Conservation (phyloP, 176 grass and related monocot genomes). For the Typha latifolia region DNA sequence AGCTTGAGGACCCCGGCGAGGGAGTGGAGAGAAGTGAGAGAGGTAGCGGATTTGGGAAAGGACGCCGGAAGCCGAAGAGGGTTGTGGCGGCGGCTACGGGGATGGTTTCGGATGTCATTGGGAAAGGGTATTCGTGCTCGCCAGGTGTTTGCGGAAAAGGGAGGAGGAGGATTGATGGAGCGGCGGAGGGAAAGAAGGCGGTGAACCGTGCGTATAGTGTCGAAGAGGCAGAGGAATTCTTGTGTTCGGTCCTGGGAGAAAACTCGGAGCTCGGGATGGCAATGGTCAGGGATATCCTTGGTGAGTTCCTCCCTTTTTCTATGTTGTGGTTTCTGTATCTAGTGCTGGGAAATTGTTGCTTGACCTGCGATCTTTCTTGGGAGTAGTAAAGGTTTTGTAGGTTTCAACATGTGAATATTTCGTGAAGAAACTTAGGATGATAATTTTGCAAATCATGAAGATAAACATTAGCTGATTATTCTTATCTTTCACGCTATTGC, state of each 20-base stretch:
- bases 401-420: too few relatives aligned
- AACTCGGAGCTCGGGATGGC: slow-evolving; percentile 47
- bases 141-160: not conserved
- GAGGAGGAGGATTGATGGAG: slow-evolving; percentile 6
- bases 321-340: not conserved
- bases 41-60: slow-evolving; percentile 16
- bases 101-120: slow-evolving; percentile 65
- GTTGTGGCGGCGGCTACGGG: slow-evolving; percentile 36
- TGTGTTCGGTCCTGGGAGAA: slow-evolving; percentile 67
- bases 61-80: slow-evolving; percentile 32
- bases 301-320: slow-evolving; percentile 20
- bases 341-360: too few relatives aligned
- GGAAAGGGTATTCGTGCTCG: slow-evolving; percentile 48
- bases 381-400: too few relatives aligned
- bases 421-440: too few relatives aligned
- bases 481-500: too few relatives aligned
- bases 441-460: too few relatives aligned
- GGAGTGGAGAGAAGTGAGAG: not conserved
- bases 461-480: too few relatives aligned
- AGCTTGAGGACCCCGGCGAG: slow-evolving; percentile 21
- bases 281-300: slow-evolving; percentile 66
- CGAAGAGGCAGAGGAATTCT: slow-evolving; percentile 62
- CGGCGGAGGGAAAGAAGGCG: slow-evolving; percentile 3
- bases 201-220: slow-evolving; percentile 9
- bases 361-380: too few relatives aligned